phyloP scores from a whole-genome alignment of 2,329 filamentous ascomycete species.

The Cladosporium colombiae region DNA sequence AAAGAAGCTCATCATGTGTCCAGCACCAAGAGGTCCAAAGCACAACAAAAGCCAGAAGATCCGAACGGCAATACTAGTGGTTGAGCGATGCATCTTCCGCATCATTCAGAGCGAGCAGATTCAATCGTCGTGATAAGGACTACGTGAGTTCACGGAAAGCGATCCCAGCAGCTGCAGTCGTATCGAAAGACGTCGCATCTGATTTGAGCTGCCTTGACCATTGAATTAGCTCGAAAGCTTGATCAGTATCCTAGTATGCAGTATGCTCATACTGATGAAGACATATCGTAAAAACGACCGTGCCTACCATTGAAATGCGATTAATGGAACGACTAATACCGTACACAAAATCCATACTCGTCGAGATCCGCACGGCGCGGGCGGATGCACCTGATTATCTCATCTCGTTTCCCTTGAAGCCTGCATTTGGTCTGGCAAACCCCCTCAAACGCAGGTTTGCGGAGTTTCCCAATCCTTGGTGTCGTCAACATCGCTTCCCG shows the following conservation, averaged over 20 bases:
- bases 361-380: not conserved
- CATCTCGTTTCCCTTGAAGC: not conserved
- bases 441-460: not conserved
- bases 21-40: not conserved
- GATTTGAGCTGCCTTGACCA: not conserved
- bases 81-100: not conserved
- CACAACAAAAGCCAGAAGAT: not conserved
- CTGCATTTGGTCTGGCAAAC: not conserved
- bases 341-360: not conserved
- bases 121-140: not conserved
- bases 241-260: not conserved
- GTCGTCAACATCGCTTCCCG: not conserved
- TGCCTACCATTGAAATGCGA: not conserved
- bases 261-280: not conserved
- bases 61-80: not conserved
- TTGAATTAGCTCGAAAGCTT: not conserved
- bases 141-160: not conserved
- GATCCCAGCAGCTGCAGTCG: too few relatives aligned
- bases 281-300: not conserved
- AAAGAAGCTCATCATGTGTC: not conserved
- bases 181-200: not conserved
- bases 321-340: not conserved
- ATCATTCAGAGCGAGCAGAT: not conserved
- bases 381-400: not conserved
- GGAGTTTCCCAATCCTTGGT: not conserved